phyloP scores from a whole-genome alignment of 1,284 basidiomycete species.

The Moesziomyces globuligerus region DNA sequence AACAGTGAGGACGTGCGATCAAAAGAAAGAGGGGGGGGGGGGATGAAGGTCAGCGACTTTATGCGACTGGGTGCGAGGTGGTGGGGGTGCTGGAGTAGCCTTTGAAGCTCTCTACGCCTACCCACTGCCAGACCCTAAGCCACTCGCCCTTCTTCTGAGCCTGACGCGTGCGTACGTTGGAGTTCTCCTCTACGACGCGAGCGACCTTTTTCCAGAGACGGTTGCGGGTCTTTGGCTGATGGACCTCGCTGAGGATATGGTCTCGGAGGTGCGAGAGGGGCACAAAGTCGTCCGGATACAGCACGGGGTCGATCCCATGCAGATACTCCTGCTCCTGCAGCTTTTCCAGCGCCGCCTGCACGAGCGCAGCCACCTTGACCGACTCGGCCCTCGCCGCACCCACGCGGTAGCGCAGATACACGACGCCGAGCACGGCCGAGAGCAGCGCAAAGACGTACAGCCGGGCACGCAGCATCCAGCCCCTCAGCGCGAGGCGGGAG shows the following conservation, averaged over 20 bases:
- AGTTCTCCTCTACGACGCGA: constrained; percentile 87
- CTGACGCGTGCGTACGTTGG: constrained; percentile 88
- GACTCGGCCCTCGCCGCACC: constrained; percentile 13
- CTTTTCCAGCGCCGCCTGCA: constrained; percentile 41
- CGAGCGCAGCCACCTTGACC: constrained; percentile 36
- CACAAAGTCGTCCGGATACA: constrained; percentile 80
- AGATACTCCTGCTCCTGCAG: constrained; percentile 74
- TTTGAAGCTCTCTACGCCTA: constrained; percentile 52
- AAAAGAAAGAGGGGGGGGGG: background rate
- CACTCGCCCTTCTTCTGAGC: constrained; percentile 84
- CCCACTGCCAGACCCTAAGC: constrained; percentile 72
- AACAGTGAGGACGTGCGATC: background rate
- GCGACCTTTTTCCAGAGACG: constrained; percentile 87
- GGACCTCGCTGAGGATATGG: constrained; percentile 82
- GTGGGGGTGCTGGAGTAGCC: constrained; percentile 4
- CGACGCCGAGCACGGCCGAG: background rate
- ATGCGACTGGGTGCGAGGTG: background rate
- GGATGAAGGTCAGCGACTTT: no score
- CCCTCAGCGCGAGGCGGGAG: constrained; percentile 34
- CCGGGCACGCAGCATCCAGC: constrained; percentile 36
- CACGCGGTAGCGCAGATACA: constrained; percentile 32
- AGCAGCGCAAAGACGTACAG: constrained; percentile 27
- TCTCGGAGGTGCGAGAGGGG: constrained; percentile 91
- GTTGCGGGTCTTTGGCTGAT: constrained; percentile 76
- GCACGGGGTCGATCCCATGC: constrained; percentile 84